Evolutionary conservation across 768 basidiomycete species (phyloP), one percentile per base, ranked within the genome.

Genomic region (Pholiota conissans): DNA sequence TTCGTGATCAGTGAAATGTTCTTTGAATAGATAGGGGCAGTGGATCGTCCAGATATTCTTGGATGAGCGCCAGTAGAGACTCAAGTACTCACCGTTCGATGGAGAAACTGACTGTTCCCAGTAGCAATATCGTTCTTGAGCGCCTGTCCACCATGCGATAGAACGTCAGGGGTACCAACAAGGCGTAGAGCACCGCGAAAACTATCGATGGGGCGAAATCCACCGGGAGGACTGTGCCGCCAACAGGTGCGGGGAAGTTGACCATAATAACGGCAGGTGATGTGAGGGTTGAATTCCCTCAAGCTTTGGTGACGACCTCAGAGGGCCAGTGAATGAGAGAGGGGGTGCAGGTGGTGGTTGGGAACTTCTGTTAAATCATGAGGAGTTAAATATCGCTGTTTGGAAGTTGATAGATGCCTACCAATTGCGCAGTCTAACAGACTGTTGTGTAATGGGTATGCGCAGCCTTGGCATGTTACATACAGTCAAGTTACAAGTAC

Each of bases 121-220:
- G 47, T 24, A 77, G 63, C 9, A 81, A 58, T 1, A 67, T 26
- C 3, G 69, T 72, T 16, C 79, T 68, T 7, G 78, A 74, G n/a
- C 68, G 67, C 47, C 67, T 72, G 42, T 72, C 56, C 16, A 64
- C 54, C 26, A 74, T 45, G 8, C 79, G 76, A 54, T 72, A 73
- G 27, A 73, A 24, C 37, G 70, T 65, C 24, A 80, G 49, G 9
- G 77, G 77, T 3, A 76, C 29, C 11, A 79, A 63, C 3, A 71
- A 32, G 9, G 60, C 73, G 63, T 79, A 79, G 14, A 79, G 64
- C 3, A 71, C 61, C 10, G 73, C 71, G 61, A 79, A 79, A 5
- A 79, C 11, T 20, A 80, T 69, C 0, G 79, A 79, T 47, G 79
- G 76, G 7, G 65, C 75, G 57, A 79, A 75, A 59, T 82, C 80